Evolutionary conservation across 2,329 filamentous ascomycete genomes (phyloP), one percentile per base, ranked within the genome.

Genomic region (Decorospora gaudefroyi): DNA sequence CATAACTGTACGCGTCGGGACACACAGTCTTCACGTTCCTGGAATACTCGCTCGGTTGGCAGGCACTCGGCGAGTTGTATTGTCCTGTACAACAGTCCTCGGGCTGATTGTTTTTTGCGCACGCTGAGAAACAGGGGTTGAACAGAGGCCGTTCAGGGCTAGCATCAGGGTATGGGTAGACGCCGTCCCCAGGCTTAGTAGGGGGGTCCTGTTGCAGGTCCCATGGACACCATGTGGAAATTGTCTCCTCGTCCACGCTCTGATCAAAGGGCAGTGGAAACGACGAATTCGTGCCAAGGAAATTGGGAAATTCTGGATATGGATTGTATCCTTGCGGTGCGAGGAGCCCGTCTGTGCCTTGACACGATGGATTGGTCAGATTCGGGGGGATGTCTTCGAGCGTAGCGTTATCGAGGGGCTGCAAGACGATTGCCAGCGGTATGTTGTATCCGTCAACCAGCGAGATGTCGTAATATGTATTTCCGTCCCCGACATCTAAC

Each of bases 371-470:
- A 64, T 90, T 91, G 37, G 85, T 87, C 15, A 89, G 76, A 59
- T 90, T 90, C 6, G 86, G 85, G 9, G 87, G 86, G 46, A 91
- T 84, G 41, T 75, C 71, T 36, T 75, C 70, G 6, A 86, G 78
- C 1, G 76, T 78, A 6, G 79, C 77, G 57, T 87, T 84, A 40
- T 79, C 76, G 15, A 84, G 79, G 8, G 72, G 65, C 30, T 74
- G 63, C 16, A 76, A 61, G 15, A 77, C 68, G 25, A 80, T 81
- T 19, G 81, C 85, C 50, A 91, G 65, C 1, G 87, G 86, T 1
- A 92, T 71, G 64, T 92, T 92, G 77, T 92, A 92, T 34, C 88
- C 88, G 64, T 93, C 88, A 15, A 93, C 88, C 2, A 92, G 77
- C 27, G 87, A 90, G 51, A 93, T 88, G 68, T 93, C 88, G 72